These are phyloP conservation scores for Nakataea oryzae DNA, from an alignment of 2,329 filamentous ascomycete species.

Conservation along the genomic window DNA sequence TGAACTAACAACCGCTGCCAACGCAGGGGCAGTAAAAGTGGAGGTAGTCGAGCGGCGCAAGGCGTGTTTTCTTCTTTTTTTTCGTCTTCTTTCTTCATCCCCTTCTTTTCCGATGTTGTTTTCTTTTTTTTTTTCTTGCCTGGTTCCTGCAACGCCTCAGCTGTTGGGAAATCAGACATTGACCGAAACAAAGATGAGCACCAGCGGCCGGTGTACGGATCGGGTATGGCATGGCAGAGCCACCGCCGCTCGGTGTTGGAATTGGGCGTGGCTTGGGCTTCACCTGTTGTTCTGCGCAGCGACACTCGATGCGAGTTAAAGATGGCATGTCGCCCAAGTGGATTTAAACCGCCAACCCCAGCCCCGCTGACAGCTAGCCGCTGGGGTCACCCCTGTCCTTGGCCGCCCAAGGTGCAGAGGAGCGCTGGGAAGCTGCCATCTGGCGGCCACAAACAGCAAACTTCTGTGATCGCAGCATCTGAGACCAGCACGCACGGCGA, in stretches of 20 bases:
- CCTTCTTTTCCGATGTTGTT: too few relatives aligned
- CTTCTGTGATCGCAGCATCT: not conserved
- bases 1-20: not conserved
- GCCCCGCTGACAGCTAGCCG: too few relatives aligned
- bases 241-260: not conserved
- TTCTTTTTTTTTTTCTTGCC: too few relatives aligned
- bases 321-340: not conserved
- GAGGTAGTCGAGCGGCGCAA: not conserved
- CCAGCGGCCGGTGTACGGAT: not conserved
- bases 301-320: not conserved
- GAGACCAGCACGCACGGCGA: not conserved
- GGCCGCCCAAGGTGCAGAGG: not conserved
- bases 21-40: not conserved
- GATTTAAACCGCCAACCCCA: too few relatives aligned
- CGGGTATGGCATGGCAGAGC: not conserved
- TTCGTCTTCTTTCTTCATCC: too few relatives aligned
- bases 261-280: not conserved
- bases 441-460: not conserved
- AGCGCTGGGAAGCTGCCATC: not conserved
- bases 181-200: not conserved
- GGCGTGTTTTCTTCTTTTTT: not conserved
- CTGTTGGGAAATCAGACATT: not conserved
- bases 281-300: not conserved
- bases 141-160: too few relatives aligned
- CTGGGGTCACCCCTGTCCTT: too few relatives aligned